phyloP scores from a whole-genome alignment of 371 early-diverging fungal species.

The Parasitella parasitica region DNA sequence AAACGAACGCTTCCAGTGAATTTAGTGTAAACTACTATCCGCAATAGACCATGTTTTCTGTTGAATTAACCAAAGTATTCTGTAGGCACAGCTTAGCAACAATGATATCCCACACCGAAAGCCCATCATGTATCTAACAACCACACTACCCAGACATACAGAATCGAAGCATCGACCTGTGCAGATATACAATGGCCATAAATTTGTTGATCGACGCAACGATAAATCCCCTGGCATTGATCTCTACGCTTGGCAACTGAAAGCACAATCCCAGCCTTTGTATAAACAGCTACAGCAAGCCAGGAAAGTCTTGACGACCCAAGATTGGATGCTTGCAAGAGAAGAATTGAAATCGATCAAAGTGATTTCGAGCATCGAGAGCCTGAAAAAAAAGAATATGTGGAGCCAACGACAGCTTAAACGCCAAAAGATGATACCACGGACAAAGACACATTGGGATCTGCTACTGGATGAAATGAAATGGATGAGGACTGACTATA shows the following conservation, averaged over 20 bases:
- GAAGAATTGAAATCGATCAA: conserved; percentile 81
- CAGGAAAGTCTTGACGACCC: conserved; percentile 73
- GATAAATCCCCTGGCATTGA: conserved; percentile 45
- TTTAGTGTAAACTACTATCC: no score
- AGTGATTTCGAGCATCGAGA: conserved; percentile 75
- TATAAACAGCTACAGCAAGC: conserved; percentile 67
- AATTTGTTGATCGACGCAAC: conserved; percentile 32
- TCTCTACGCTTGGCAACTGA: conserved; percentile 76
- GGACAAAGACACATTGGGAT: conserved; percentile 87
- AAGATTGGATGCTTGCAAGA: conserved; percentile 86
- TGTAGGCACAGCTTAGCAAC: background rate
- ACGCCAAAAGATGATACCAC: conserved; percentile 64
- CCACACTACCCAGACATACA: conserved; percentile 26
- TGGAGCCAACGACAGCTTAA: conserved; percentile 87
- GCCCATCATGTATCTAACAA: conserved; percentile 18
- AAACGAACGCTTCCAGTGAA: no score
- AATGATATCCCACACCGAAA: background rate
- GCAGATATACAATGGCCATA: conserved; percentile 45
- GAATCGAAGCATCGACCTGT: conserved; percentile 36
- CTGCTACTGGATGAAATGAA: conserved; percentile 86
- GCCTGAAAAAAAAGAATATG: conserved; percentile 69
- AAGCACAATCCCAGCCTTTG: conserved; percentile 71
- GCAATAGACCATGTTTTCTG: no score
- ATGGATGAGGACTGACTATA: conserved; percentile 86
- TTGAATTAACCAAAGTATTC: background rate